Conservation (phyloP, 2,329 filamentous ascomycete genomes). For the Metarhizium anisopliae region DNA sequence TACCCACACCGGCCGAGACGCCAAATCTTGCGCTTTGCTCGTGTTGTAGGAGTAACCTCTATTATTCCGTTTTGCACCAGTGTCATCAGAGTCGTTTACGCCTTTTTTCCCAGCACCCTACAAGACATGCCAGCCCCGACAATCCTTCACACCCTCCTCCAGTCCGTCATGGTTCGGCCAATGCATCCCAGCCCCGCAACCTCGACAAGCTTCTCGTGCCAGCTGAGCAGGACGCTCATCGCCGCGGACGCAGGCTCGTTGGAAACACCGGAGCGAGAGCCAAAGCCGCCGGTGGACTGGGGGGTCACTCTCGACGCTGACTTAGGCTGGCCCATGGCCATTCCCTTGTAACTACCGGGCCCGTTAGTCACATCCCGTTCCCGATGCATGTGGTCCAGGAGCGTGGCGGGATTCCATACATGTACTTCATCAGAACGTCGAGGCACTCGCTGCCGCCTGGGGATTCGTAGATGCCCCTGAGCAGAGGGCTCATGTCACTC, state of each 20-base stretch:
- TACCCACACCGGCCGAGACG: too few species aligned
- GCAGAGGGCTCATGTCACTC: slow-evolving; percentile 84
- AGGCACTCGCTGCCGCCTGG: slow-evolving; percentile 75
- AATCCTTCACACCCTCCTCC: slow-evolving; percentile 56
- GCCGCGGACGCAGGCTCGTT: slow-evolving; percentile 69
- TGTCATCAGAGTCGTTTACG: background rate
- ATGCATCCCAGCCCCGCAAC: slow-evolving; percentile 86
- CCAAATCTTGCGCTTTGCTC: background rate
- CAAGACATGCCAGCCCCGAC: background rate
- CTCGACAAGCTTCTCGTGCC: slow-evolving; percentile 98
- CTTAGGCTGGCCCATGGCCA: slow-evolving; percentile 46
- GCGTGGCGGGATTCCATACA: slow-evolving; percentile 47
- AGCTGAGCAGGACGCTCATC: slow-evolving; percentile 95
- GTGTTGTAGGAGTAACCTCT: background rate
- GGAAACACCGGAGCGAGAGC: slow-evolving; percentile 39
- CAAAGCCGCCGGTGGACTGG: slow-evolving; percentile 70
- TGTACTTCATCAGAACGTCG: slow-evolving; percentile 95
- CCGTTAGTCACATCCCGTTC: background rate
- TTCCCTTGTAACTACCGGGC: slow-evolving; percentile 74
- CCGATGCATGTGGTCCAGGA: background rate
- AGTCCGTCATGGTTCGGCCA: slow-evolving; percentile 91
- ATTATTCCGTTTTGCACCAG: background rate
- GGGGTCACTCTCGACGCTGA: slow-evolving; percentile 43
- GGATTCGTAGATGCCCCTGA: slow-evolving; percentile 70
- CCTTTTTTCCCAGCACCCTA: background rate